Evolutionary conservation across 345 rosid genomes (phyloP).

Genomic region (Cardamine occulta): DNA sequence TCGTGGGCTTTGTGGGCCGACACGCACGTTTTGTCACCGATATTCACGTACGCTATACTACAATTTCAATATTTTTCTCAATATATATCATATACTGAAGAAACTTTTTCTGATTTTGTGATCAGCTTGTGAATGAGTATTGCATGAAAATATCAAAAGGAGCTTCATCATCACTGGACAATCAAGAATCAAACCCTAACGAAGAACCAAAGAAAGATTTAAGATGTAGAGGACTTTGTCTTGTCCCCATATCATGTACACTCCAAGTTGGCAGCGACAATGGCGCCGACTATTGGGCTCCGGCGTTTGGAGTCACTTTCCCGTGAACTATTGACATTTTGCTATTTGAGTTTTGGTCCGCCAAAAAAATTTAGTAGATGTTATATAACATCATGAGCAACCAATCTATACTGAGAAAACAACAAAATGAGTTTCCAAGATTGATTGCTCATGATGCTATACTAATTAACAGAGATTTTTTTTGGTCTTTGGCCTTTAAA

Average conservation of each 20-base stretch:
- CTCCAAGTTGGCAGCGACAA: slow-evolving; percentile 67
- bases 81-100: not conserved
- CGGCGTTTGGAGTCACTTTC: slow-evolving; percentile 56
- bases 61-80: not conserved
- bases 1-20: not conserved
- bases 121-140: slow-evolving; percentile 61
- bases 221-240: slow-evolving; percentile 79
- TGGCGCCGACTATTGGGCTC: slow-evolving; percentile 84
- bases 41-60: not conserved
- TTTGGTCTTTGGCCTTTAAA: slow-evolving; percentile 21
- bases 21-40: not conserved
- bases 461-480: slow-evolving; percentile 17
- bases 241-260: slow-evolving; percentile 76
- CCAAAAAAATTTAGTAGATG: slow-evolving; percentile 35
- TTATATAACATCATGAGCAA: slow-evolving; percentile 68
- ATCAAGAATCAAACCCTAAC: slow-evolving; percentile 40
- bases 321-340: slow-evolving; percentile 23
- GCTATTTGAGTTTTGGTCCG: slow-evolving; percentile 1
- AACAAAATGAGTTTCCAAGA: slow-evolving; percentile 45
- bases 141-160: slow-evolving; percentile 54
- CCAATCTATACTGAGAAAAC: slow-evolving; percentile 50
- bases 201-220: slow-evolving; percentile 57
- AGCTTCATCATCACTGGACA: slow-evolving; percentile 39
- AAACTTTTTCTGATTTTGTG: not conserved
- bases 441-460: slow-evolving; percentile 84